A percentile compares a stretch with the other conserved stretches of the same genome.
Conservation (phyloP, 148 eudicot genomes). For the Chenopodium suecicum region DNA sequence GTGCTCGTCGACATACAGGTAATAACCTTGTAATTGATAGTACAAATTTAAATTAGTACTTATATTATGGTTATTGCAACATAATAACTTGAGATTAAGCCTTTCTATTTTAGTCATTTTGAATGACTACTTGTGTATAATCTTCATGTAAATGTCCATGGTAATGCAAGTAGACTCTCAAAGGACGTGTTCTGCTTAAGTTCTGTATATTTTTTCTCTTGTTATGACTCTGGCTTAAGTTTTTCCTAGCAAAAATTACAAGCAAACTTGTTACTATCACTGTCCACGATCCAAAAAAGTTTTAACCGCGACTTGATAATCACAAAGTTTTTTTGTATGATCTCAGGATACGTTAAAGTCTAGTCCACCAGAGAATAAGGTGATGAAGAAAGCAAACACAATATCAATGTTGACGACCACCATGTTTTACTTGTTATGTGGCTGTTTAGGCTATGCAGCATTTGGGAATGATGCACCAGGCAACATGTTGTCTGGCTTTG, state of each 20-base stretch:
- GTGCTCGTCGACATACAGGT: constrained; percentile 73
- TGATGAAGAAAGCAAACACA: constrained; percentile 65
- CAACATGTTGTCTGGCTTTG: constrained; percentile 68
- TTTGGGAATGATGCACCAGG: constrained; percentile 74
- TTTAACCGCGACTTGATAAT: too few relatives aligned
- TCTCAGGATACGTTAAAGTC: constrained; percentile 60
- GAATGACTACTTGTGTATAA: background rate
- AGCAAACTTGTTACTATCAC: too few relatives aligned
- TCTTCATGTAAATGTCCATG: too few relatives aligned
- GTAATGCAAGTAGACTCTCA: too few relatives aligned
- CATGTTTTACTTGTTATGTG: constrained; percentile 64
- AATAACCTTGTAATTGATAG: background rate
- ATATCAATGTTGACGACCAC: constrained; percentile 54
- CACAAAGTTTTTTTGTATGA: background rate
- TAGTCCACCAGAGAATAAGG: constrained; percentile 62
- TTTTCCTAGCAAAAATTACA: too few relatives aligned
- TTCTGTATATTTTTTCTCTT: too few relatives aligned
- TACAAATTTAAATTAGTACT: too few relatives aligned
- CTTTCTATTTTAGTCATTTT: background rate
- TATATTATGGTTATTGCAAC: too few relatives aligned
- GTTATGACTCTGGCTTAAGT: too few relatives aligned
- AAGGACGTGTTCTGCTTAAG: too few relatives aligned
- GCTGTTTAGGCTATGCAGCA: constrained; percentile 77
- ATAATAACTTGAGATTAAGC: background rate
- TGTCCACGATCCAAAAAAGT: too few relatives aligned